Base-by-base conservation (phyloP, 2,329 filamentous ascomycete species). In the Diaporthe sp. region DNA sequence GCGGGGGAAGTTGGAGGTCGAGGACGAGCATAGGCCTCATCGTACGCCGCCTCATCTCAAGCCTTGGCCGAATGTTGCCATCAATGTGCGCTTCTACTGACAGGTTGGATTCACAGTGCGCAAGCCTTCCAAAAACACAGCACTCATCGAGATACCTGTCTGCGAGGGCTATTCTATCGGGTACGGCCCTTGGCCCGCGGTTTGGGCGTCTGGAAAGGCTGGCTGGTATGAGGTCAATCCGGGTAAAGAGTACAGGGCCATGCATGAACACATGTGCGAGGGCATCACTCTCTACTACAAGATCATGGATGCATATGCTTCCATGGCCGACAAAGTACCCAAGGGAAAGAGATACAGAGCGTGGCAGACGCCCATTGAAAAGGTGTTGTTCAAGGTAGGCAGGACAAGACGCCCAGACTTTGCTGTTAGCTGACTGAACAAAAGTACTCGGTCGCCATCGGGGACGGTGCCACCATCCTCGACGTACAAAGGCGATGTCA, bases 201-300 rank as follows among this genome's bases (percentile, higher is more conserved):
- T 94, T 39, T 95, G 93, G 93, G 91, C 92, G 1, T 85, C 87
- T 39, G 91, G 91, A 50, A 81, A 85, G 71, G 88, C 91, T 17
- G 93, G 92, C 58, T 94, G 92, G 92, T 94, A 91, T 79, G 89
- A 92, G 79, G 87, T 95, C 55, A 85, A 85, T 42, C 92, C 93
- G 1, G 84, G 88, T n/a, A 79, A 84, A 13, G 81, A 83, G 3
- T 95, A 94, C 80, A 82, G 84, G 68, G 78, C 82, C 8, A 89
- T 90, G 37, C 92, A 89, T 81, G 82, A 87, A 39, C 85, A 87
- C 63, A 93, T 93, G 86, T 86, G 88, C 69, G 87, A 93, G 79
- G 92, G 90, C 2, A 88, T 93, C 17, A 85, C 87, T 12, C 82
- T 94, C 27, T 89, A 94, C 77, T 94, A 93, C 80, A 88, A 87